Conservation (phyloP, 768 basidiomycete species). For the Tulasnella sp. region DNA sequence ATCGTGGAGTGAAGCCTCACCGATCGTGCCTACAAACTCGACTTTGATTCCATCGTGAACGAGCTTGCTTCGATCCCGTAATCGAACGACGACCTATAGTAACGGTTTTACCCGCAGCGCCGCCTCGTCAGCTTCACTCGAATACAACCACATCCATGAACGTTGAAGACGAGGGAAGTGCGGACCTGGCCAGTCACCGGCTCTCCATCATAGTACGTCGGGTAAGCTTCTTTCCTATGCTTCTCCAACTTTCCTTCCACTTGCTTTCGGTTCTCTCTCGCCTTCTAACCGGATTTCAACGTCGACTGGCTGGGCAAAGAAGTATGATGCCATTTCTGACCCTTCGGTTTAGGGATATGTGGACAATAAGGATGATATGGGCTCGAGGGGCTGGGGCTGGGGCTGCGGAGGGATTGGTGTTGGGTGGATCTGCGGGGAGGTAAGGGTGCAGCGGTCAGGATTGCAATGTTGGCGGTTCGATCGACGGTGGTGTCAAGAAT, state of each 20-base stretch:
- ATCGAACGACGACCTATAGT: conserved; percentile 77
- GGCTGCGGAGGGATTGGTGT: too few species aligned
- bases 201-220: conserved; percentile 96
- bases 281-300: conserved; percentile 86
- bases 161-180: background rate
- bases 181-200: conserved; percentile 84
- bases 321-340: conserved; percentile 55
- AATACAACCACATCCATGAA: background rate
- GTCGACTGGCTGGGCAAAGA: conserved; percentile 90
- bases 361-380: background rate
- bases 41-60: conserved; percentile 97
- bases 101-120: background rate
- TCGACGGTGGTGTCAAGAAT: background rate
- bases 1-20: conserved; percentile 45
- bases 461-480: background rate
- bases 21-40: conserved; percentile 95
- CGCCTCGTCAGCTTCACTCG: background rate
- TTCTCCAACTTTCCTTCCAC: conserved; percentile 84
- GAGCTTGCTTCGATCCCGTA: conserved; percentile 93
- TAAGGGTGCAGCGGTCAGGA: background rate
- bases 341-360: background rate
- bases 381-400: too few species aligned
- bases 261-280: conserved; percentile 84
- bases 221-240: conserved; percentile 78
- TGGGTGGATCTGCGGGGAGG: too few species aligned